A percentile compares a stretch with the other conserved stretches of the same genome.
Conservation (phyloP, 1,284 basidiomycete genomes). For the Papiliotrema fonsecae region DNA sequence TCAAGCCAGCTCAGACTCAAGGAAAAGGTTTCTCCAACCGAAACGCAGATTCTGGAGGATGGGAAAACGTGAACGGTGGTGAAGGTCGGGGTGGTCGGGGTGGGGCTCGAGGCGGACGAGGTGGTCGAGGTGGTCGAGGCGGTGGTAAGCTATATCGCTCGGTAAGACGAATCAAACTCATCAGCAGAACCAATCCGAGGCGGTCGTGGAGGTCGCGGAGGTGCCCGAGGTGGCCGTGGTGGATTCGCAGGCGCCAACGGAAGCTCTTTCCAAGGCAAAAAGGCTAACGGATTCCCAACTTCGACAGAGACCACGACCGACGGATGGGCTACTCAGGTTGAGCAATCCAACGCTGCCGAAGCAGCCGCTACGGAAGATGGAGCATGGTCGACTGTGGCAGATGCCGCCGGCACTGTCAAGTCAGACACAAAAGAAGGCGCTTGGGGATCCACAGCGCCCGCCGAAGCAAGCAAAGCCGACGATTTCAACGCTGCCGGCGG, state of each 20-base stretch:
- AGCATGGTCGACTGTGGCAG: conserved; percentile 10
- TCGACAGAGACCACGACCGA: conserved; percentile 37
- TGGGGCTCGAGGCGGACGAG: conserved; percentile 39
- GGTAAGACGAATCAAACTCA: background rate
- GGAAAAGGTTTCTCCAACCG: conserved; percentile 32
- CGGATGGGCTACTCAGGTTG: conserved; percentile 38
- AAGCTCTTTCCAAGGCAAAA: conserved; percentile 15
- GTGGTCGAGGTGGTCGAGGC: conserved; percentile 38
- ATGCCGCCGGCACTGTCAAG: conserved; percentile 5
- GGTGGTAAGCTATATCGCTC: conserved; percentile 19
- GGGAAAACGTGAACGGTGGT: conserved; percentile 29
- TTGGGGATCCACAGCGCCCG: background rate
- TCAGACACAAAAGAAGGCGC: conserved; percentile 2
- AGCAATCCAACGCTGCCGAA: conserved; percentile 28
- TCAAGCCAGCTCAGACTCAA: conserved; percentile 26
- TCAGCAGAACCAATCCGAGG: conserved; percentile 30
- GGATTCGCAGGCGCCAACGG: conserved; percentile 29
- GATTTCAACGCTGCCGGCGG: conserved; percentile 41
- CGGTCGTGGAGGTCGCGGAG: conserved; percentile 33
- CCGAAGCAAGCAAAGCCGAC: conserved; percentile 27
- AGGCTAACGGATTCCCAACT: conserved; percentile 27
- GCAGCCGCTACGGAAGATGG: conserved; percentile 16
- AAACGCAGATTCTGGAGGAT: conserved; percentile 44
- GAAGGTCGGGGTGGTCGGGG: conserved; percentile 30
- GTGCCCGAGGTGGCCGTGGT: conserved; percentile 37